These are phyloP conservation scores for Evernia prunastri DNA, from an alignment of 495 filamentous ascomycete species.

Conservation along the genomic window DNA sequence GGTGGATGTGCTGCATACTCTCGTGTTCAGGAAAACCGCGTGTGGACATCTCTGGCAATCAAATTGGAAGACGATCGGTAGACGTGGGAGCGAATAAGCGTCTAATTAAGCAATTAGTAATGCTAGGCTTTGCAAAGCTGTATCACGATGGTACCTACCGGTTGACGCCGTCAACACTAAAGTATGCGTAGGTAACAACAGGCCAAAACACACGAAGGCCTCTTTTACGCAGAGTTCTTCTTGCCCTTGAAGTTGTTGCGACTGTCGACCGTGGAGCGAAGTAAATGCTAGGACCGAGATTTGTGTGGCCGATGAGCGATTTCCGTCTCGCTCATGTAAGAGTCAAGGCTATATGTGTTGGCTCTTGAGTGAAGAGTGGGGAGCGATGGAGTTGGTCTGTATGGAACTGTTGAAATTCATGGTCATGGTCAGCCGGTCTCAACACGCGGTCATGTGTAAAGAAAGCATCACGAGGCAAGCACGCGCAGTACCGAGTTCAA, in stretches of 20 bases:
- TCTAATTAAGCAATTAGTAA: background rate
- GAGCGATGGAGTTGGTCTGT: background rate
- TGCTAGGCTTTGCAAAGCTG: background rate
- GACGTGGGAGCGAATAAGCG: background rate
- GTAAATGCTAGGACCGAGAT: background rate
- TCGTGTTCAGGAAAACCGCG: constrained; percentile 12
- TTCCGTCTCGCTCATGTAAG: background rate
- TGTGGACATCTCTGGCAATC: constrained; percentile 7
- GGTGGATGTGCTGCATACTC: constrained; percentile 10
- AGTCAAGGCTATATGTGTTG: background rate
- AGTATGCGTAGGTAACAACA: background rate
- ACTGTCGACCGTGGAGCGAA: background rate
- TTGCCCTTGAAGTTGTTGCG: background rate
- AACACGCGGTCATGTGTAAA: constrained; percentile 19
- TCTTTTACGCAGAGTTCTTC: background rate
- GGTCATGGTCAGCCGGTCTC: constrained; percentile 15
- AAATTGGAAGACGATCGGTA: background rate
- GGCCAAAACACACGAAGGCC: background rate
- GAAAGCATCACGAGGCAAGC: constrained; percentile 20
- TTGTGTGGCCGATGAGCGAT: background rate
- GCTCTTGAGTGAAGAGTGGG: background rate
- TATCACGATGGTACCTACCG: background rate
- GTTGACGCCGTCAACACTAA: background rate
- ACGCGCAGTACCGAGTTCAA: constrained; percentile 8
- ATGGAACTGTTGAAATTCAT: constrained; percentile 1